These are phyloP conservation scores for Pyrrhoderma lamaoense DNA, from an alignment of 1,284 basidiomycete species.

Conservation along the genomic window DNA sequence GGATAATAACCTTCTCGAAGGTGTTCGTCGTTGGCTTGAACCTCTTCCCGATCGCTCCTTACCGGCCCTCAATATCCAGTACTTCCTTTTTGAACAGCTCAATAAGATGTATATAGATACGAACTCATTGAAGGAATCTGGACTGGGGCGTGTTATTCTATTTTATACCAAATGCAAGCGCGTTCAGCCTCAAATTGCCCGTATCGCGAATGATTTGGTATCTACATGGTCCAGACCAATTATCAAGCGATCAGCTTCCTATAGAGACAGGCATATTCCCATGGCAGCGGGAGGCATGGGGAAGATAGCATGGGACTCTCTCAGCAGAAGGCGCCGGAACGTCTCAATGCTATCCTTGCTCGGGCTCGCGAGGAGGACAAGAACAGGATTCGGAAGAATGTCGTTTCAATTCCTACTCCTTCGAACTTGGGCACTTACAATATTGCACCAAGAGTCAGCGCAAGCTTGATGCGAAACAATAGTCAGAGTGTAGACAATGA, in stretches of 20 bases:
- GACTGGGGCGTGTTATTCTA: slow-evolving; percentile 85
- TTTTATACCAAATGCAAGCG: slow-evolving; percentile 96
- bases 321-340: slow-evolving; percentile 35
- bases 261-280: slow-evolving; percentile 68
- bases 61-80: slow-evolving; percentile 93
- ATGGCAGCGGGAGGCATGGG: slow-evolving; percentile 30
- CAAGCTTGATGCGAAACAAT: slow-evolving; percentile 36
- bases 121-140: slow-evolving; percentile 84
- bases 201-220: slow-evolving; percentile 81
- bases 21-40: slow-evolving; percentile 89
- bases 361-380: slow-evolving; percentile 62
- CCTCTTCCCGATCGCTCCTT: slow-evolving; percentile 89
- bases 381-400: slow-evolving; percentile 61
- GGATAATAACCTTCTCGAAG: slow-evolving; percentile 92
- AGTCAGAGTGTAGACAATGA: slow-evolving; percentile 60
- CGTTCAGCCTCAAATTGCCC: slow-evolving; percentile 74
- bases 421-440: slow-evolving; percentile 65
- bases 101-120: slow-evolving; percentile 91
- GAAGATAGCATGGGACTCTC: slow-evolving; percentile 32
- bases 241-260: slow-evolving; percentile 84
- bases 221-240: slow-evolving; percentile 91
- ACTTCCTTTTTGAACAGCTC: slow-evolving; percentile 82
- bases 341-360: slow-evolving; percentile 63
- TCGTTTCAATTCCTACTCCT: slow-evolving; percentile 66
- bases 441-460: slow-evolving; percentile 55